Conservation (phyloP, 768 basidiomycete genomes). For the Pulveroboletus ravenelii region DNA sequence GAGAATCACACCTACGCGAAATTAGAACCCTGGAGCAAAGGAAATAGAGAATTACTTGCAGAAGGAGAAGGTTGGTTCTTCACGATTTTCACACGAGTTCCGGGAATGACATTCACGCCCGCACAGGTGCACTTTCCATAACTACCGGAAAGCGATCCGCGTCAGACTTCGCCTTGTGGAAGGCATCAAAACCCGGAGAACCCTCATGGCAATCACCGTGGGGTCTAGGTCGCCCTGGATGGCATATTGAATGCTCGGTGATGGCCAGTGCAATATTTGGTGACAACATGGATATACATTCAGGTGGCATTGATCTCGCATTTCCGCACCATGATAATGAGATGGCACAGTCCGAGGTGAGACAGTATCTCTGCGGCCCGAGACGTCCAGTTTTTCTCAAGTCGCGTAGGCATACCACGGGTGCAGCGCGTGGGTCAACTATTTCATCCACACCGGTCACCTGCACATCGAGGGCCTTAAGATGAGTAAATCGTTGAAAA, state of each 20-base stretch:
- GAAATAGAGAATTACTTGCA: constrained; percentile 82
- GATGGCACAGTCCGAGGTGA: constrained; percentile 92
- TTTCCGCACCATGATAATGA: constrained; percentile 99
- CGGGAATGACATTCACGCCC: background rate
- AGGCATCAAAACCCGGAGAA: constrained; percentile 92
- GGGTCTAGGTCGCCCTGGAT: constrained; percentile 64
- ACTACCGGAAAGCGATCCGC: constrained; percentile 68
- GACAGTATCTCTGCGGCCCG: constrained; percentile 10
- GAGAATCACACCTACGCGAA: constrained; percentile 86
- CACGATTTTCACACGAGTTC: background rate
- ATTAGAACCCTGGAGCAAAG: constrained; percentile 93
- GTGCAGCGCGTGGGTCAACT: constrained; percentile 94
- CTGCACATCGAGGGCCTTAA: constrained; percentile 97
- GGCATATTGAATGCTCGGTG: constrained; percentile 99
- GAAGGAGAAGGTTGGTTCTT: constrained; percentile 77
- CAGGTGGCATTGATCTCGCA: constrained; percentile 94
- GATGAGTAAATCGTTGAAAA: constrained; percentile 99
- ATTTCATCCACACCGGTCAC: constrained; percentile 98
- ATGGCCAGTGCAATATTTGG: constrained; percentile 81
- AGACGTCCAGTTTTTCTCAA: constrained; percentile 4
- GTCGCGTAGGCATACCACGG: constrained; percentile 80
- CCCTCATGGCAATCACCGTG: constrained; percentile 96
- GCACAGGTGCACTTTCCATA: constrained; percentile 50
- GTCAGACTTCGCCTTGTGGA: constrained; percentile 97
- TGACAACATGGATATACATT: constrained; percentile 90